Conservation (phyloP, 805 yeast species). For the Candida vaughaniae region DNA sequence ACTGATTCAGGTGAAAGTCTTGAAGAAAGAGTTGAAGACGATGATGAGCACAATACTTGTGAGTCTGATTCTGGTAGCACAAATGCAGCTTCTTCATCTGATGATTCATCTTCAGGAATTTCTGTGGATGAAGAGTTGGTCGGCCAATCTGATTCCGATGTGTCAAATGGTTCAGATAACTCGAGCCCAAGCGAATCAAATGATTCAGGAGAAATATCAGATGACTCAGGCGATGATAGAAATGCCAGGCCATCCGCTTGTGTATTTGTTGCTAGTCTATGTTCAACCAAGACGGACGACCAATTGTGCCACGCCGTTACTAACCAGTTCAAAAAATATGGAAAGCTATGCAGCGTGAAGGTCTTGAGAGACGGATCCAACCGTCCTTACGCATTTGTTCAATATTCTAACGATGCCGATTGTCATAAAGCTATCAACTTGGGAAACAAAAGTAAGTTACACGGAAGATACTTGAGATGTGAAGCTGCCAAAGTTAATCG, state of each 20-base stretch:
- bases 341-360: conserved; percentile 68
- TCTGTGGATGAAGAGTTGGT: no score
- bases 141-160: no score
- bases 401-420: conserved; percentile 68
- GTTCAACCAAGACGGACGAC: conserved; percentile 66
- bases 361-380: conserved; percentile 79
- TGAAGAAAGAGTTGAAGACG: no score
- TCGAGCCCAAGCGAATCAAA: no score
- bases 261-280: conserved; percentile 82
- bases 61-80: no score
- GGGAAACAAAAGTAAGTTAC: conserved; percentile 67
- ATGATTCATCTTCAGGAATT: no score
- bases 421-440: conserved; percentile 63
- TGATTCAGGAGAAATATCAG: no score
- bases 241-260: conserved; percentile 71
- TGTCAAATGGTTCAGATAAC: no score
- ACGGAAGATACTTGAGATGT: conserved; percentile 79
- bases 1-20: no score
- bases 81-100: no score
- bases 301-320: conserved; percentile 68
- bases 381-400: conserved; percentile 91
- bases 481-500: conserved; percentile 91
- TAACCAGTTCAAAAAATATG: conserved; percentile 68
- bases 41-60: no score
- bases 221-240: no score